Percentiles rank a stretch among this genome's conserved stretches.
These are phyloP conservation scores for Cadophora sp. DNA, from an alignment of 2,329 filamentous ascomycete species.

Conservation along the genomic window DNA sequence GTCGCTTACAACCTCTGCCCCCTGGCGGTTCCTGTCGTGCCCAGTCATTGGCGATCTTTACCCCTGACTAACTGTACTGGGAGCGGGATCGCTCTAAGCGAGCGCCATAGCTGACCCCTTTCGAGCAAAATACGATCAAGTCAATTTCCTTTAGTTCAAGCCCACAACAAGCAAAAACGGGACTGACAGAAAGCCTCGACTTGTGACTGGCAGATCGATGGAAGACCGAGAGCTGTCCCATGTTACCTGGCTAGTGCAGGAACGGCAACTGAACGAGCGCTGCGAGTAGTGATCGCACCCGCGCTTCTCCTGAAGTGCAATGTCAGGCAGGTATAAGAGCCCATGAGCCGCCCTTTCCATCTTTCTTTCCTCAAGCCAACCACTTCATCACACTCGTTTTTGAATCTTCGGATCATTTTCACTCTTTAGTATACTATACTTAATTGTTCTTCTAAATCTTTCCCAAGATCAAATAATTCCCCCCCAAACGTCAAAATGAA, in stretches of 20 bases:
- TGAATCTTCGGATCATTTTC: constrained; percentile 31
- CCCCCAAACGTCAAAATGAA: constrained; percentile 29
- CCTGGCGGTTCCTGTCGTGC: background rate
- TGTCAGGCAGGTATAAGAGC: constrained; percentile 27
- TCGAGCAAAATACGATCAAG: constrained; percentile 21
- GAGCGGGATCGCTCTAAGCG: constrained; percentile 18
- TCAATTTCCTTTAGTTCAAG: constrained; percentile 26
- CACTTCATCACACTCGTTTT: constrained; percentile 33
- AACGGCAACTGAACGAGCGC: constrained; percentile 13
- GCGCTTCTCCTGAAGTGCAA: constrained; percentile 27
- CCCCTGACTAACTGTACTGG: constrained; percentile 17
- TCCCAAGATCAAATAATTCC: constrained; percentile 20
- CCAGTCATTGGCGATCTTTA: constrained; percentile 15
- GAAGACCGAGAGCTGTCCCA: background rate
- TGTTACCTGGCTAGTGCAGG: constrained; percentile 3
- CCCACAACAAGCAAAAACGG: constrained; percentile 1
- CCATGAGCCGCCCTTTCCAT: background rate
- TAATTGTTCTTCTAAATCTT: constrained; percentile 20
- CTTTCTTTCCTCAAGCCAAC: constrained; percentile 21
- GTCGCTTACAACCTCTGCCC: background rate
- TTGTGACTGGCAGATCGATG: background rate
- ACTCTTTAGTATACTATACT: constrained; percentile 28
- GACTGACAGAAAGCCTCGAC: background rate
- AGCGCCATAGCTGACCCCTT: constrained; percentile 15
- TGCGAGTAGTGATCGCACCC: background rate